phyloP scores from a whole-genome alignment of 768 basidiomycete genomes.

The Tricholoma hemisulphureum region DNA sequence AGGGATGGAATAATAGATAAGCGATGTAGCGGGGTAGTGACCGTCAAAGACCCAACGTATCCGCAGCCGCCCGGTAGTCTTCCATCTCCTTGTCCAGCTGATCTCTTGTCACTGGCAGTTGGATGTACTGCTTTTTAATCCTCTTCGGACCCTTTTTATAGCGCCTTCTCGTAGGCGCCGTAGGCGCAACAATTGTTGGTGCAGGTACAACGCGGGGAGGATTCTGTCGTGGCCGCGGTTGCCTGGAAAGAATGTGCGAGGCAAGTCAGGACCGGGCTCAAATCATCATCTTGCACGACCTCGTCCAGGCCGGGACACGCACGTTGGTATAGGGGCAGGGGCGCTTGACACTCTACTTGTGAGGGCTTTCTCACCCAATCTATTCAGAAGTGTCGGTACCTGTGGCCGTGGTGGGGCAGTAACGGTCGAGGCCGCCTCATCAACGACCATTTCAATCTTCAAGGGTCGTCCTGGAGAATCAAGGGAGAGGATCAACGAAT shows the following conservation, averaged over 20 bases:
- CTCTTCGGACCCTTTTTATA: slow-evolving; percentile 75
- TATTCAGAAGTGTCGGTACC: slow-evolving; percentile 28
- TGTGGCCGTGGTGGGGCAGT: slow-evolving; percentile 17
- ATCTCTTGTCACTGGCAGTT: slow-evolving; percentile 44
- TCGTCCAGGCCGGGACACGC: slow-evolving; percentile 4
- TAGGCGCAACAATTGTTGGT: slow-evolving; percentile 24
- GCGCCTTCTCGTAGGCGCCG: slow-evolving; percentile 42
- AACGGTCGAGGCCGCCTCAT: slow-evolving; percentile 29
- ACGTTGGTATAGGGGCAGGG: slow-evolving; percentile 16
- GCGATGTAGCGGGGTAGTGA: neutral
- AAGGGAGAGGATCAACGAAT: neutral
- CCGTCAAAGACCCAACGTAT: slow-evolving; percentile 10
- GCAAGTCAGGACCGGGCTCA: neutral
- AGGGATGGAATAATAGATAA: neutral
- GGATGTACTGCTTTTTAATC: slow-evolving; percentile 51
- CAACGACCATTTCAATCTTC: slow-evolving; percentile 61
- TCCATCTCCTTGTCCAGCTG: slow-evolving; percentile 83
- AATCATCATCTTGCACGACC: neutral
- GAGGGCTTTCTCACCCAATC: slow-evolving; percentile 20
- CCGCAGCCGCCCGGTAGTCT: slow-evolving; percentile 58
- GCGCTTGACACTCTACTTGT: slow-evolving; percentile 5
- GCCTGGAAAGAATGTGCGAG: slow-evolving; percentile 1
- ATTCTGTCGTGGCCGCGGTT: slow-evolving; percentile 7
- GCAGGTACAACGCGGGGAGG: slow-evolving; percentile 5
- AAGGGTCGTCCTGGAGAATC: slow-evolving; percentile 56